phyloP scores from a whole-genome alignment of 2,329 filamentous ascomycete species.

The Diplodia seriata region DNA sequence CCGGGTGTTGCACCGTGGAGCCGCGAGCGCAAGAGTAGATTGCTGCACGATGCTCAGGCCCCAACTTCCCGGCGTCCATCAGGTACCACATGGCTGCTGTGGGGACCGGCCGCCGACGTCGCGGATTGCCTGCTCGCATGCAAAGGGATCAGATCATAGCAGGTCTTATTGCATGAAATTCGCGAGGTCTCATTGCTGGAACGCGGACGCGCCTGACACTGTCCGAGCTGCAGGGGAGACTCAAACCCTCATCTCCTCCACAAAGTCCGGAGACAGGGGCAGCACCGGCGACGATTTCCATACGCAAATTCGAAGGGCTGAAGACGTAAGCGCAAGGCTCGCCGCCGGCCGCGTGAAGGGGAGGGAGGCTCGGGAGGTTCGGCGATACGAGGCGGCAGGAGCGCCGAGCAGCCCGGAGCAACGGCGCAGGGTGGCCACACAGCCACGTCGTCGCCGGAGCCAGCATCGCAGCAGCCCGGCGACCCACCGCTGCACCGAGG shows the following conservation, averaged over 20 bases:
- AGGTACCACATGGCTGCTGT: not conserved
- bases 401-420: not conserved
- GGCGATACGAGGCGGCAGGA: constrained; percentile 20
- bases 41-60: not conserved
- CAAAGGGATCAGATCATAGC: not conserved
- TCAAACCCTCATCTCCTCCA: too few species aligned
- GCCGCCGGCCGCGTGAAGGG: not conserved
- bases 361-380: not conserved
- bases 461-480: not conserved
- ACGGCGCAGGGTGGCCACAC: not conserved
- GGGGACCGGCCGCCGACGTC: not conserved
- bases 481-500: not conserved
- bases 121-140: not conserved
- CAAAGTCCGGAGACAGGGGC: not conserved
- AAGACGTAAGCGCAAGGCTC: constrained; percentile 1
- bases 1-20: not conserved
- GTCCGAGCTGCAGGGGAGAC: too few species aligned
- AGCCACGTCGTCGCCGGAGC: not conserved
- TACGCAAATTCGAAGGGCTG: not conserved
- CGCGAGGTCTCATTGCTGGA: not conserved
- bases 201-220: too few species aligned
- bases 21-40: not conserved
- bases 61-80: not conserved
- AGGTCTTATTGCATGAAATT: not conserved
- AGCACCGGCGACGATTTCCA: not conserved